Evolutionary conservation across 164 flowering plant genomes (phyloP), one percentile per base, ranked within the genome.

Genomic region (Macadamia tetraphylla): DNA sequence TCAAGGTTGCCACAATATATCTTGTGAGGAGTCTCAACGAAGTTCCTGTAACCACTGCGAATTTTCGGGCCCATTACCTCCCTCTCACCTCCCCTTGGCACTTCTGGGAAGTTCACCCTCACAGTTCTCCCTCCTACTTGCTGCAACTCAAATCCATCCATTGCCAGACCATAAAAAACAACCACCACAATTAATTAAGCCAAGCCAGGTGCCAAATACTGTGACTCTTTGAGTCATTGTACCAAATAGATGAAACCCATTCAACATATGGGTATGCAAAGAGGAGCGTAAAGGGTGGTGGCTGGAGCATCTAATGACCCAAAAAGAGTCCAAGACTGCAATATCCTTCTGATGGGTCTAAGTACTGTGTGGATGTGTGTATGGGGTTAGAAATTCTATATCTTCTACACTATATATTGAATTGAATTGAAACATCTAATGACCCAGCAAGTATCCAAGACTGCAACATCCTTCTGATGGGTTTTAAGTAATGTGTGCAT

Each of bases 21-120:
- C 75, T 94, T 94, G 84, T 92, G 72, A 9, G 96, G 91, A 67
- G 87, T 92, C 68, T 94, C 98, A 7, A 94, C 68, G 58, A 80
- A 92, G 60, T 80, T 84, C 55, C 71, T 74, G 71, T 77, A 52
- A 81, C 84, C 82, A 72, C 71, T 84, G 52, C 84, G 71, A 23
- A 84, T 84, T 70, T 71, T 87, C 23, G 92, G 87, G 11, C 83
- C 86, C 94, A 87, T 82, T 7, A 92, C 82, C 70, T 83, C 88
- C 73, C 88, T 84, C 70, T 94, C 97, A 35, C 92, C 94, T 66
- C 98, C 97, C 51, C 77, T 76, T 30, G 97, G 98, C 55, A 94
- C 97, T 80, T 94, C 97, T 0, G 99, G 99, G 70, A 92, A 84
- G 82, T 92, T 94, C 65, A 92, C 99, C 79, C 80, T 89, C 62